Conservation (phyloP, 805 yeast genomes). For the Barnettozyma sucrosica region DNA sequence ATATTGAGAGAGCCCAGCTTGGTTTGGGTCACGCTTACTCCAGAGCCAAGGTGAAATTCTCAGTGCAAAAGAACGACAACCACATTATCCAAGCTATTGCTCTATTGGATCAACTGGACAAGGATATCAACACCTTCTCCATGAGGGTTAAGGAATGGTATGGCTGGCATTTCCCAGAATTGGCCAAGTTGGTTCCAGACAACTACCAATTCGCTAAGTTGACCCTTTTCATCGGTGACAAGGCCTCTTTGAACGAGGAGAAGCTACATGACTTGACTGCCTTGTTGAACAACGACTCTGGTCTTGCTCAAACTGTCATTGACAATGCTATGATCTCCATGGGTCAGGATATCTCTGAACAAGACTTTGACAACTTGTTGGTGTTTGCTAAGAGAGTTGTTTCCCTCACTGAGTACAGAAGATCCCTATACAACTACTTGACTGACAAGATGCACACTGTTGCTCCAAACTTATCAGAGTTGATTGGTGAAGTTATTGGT, state of each 20-base stretch:
- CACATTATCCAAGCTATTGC: constrained; percentile 99
- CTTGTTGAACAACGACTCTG: constrained; percentile 76
- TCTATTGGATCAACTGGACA: constrained; percentile 89
- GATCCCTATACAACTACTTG: constrained; percentile 75
- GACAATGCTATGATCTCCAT: constrained; percentile 95
- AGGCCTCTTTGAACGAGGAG: constrained; percentile 73
- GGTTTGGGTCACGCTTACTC: constrained; percentile 99
- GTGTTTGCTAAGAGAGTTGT: constrained; percentile 93
- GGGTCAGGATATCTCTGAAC: constrained; percentile 97
- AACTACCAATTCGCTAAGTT: constrained; percentile 94
- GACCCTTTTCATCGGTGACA: constrained; percentile 79
- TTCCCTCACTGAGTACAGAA: constrained; percentile 85
- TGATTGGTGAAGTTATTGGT: constrained; percentile 98
- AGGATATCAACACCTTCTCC: constrained; percentile 95
- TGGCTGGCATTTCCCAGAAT: constrained; percentile 98
- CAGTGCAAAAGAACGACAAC: constrained; percentile 97
- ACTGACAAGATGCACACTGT: constrained; percentile 95
- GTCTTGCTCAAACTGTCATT: constrained; percentile 81
- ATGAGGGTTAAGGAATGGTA: constrained; percentile 99
- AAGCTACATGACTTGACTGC: constrained; percentile 89
- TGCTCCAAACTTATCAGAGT: constrained; percentile 94
- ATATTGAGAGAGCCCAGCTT: constrained; percentile 94
- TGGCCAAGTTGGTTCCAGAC: constrained; percentile 97
- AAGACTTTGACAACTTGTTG: constrained; percentile 86
- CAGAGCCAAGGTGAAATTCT: constrained; percentile 97